Evolutionary conservation across 768 basidiomycete species (phyloP).

Genomic region (Kwoniella dendrophila): DNA sequence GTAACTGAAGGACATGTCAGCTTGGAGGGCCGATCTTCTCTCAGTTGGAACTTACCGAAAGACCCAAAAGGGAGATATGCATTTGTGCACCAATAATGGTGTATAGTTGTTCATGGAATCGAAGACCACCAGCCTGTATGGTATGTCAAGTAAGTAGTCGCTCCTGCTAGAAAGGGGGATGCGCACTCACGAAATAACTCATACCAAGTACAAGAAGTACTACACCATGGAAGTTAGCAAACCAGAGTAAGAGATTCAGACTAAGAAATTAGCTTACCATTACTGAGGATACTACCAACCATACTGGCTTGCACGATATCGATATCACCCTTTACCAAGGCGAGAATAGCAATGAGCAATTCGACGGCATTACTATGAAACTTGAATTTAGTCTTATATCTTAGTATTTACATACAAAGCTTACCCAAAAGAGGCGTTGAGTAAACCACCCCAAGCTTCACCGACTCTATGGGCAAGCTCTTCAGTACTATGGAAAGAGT

Average conservation of each 20-base stretch:
- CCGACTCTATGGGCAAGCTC: slow-evolving; percentile 59
- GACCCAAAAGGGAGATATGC: slow-evolving; percentile 54
- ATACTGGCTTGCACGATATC: slow-evolving; percentile 64
- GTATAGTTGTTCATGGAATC: slow-evolving; percentile 63
- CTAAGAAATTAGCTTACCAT: slow-evolving; percentile 22
- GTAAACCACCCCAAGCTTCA: slow-evolving; percentile 59
- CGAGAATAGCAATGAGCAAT: slow-evolving; percentile 59
- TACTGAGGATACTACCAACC: slow-evolving; percentile 62
- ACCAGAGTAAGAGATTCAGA: not conserved
- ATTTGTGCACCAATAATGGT: slow-evolving; percentile 60
- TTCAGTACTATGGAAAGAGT: slow-evolving; percentile 61
- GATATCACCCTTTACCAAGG: slow-evolving; percentile 57
- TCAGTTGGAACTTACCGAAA: slow-evolving; percentile 40
- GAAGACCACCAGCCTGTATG: slow-evolving; percentile 57
- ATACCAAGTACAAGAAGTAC: slow-evolving; percentile 56
- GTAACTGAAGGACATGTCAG: slow-evolving; percentile 26
- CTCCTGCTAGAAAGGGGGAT: not conserved
- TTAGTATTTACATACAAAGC: slow-evolving; percentile 25
- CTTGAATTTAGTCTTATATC: slow-evolving; percentile 2
- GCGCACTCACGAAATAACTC: slow-evolving; percentile 42
- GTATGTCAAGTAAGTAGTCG: not conserved
- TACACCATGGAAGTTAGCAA: not conserved
- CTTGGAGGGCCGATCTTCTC: not conserved
- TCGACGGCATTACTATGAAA: slow-evolving; percentile 61
- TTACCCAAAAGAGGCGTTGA: slow-evolving; percentile 58